phyloP scores from a whole-genome alignment of 306 rosid species.

The Gastrolobium villosum region DNA sequence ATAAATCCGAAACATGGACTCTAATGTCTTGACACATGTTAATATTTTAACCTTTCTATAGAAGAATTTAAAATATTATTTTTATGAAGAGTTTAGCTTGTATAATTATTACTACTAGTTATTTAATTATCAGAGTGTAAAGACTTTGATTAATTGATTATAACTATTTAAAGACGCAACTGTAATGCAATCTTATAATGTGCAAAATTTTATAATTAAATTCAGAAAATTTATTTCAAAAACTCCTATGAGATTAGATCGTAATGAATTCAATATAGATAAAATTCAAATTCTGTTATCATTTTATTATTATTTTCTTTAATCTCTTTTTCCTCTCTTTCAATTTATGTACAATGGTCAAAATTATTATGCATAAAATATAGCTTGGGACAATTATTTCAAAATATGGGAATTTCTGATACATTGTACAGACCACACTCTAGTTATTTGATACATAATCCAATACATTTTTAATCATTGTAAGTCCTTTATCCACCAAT shows the following conservation, averaged over 20 bases:
- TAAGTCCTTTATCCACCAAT: neutral
- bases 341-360: neutral
- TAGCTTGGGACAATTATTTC: conserved; percentile 11
- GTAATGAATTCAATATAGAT: conserved; percentile 9
- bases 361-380: conserved; percentile 23
- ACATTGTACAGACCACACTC: conserved; percentile 21
- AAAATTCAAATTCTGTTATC: conserved; percentile 17
- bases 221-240: neutral
- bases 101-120: conserved; percentile 3
- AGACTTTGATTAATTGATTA: conserved; percentile 14
- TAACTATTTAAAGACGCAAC: conserved; percentile 7
- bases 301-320: neutral
- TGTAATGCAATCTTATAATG: conserved; percentile 9
- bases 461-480: neutral
- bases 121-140: neutral
- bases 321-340: neutral
- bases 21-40: neutral
- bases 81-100: conserved; percentile 21
- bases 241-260: neutral
- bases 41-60: neutral
- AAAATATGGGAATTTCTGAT: conserved; percentile 23
- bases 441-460: conserved; percentile 28
- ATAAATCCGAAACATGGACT: conserved; percentile 25
- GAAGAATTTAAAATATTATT: neutral
- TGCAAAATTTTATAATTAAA: conserved; percentile 2